Base-by-base conservation (phyloP, 1,139 yeast genomes). In the Kodamaea ohmeri region DNA sequence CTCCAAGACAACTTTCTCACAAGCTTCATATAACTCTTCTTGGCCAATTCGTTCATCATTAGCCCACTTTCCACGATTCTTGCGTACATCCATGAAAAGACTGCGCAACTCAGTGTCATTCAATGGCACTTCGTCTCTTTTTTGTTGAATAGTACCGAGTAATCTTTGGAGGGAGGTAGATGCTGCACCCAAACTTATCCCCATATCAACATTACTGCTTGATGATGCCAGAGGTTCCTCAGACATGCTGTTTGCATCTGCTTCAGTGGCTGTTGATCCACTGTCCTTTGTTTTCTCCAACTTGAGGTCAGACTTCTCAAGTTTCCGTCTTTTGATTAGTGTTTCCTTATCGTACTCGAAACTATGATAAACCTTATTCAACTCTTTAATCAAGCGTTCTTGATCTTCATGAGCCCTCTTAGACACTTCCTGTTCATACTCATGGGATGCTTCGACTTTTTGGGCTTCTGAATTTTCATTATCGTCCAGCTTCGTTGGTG, bases 51-150 rank as follows among this genome's bases (percentile, higher is more conserved):
- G 74, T 43, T 90, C 96, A 56, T 92, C 97, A 44, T 87, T 87
- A 18, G 83, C 96, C 99, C 98, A 94, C 61, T 94, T 92, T 0
- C 97, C 95, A 48, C 97, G 71, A 55, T 90, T 90, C 52, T 90
- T 92, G 35, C 97, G 76, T 9, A 92, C 97, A 56, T 92, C 98
- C 73, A 88, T 79, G 38, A 92, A 83, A 44, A 92, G 71, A 38
- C 83, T 84, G 42, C 95, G 78, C 43, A 92, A 73, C 54, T 94
- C 98, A 40, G 78, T 71, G 55, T 90, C 97, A n/a, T 88, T 80
- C 32, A 94, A 70, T 2, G 78, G 73, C 36, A 90, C 67, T 41
- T 78, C 76, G 17, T 88, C 88, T 49, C 96, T 77, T 44, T 84
- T 80, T 24, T 75, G 77, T 48, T 88, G 96, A 44, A 92, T 88